Base-by-base conservation (phyloP, 371 early-diverging fungal species). In the Circinella umbellata region DNA sequence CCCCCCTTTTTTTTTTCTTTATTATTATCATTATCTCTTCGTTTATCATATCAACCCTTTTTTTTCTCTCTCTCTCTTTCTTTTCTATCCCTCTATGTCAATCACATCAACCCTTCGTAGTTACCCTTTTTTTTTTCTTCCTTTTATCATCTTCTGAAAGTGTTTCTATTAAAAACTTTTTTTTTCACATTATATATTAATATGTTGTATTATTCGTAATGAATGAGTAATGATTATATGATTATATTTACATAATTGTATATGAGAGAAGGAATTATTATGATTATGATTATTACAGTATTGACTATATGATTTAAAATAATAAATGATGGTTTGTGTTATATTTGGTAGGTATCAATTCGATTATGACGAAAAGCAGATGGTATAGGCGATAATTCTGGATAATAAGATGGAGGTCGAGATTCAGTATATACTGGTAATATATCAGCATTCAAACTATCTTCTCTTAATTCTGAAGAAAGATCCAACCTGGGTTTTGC, bases 161-260 rank as follows among this genome's bases (percentile, higher is more conserved):
- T 61, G 62, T 18, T 61, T 46, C 18, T 61, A 42, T 42, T 27
- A 27, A 61, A 61, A 61, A 42, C 62, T 61, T 34, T 42, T 42
- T 42, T 42, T 42, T 42, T 39, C 18, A 38, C 18, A 61, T 61
- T 57, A 57, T 57, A 57, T 57, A 27, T 27, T 57, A 57, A 5
- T 13, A 13, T 51, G 15, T 51, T 51, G 15, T n/a, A 51, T 51
- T 51, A 51, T 51, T 51, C 8, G 8, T 51, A 51, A 13, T 42
- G 42, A 1, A 27, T 27, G 0, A 27, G 27, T 27, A 27, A 27
- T 42, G 11, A 9, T 42, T 9, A 6, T 42, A 1, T 42, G 42
- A 3, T 6, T 42, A 42, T 42, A 42, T 42, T 42, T 42, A 42
- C 42, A 42, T 9, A 42, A 27, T 27, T 27, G 27, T 27, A 27